These are phyloP conservation scores for Fimicolochytrium jonesii DNA, from an alignment of 192 early-diverging fungal species.

Conservation along the genomic window DNA sequence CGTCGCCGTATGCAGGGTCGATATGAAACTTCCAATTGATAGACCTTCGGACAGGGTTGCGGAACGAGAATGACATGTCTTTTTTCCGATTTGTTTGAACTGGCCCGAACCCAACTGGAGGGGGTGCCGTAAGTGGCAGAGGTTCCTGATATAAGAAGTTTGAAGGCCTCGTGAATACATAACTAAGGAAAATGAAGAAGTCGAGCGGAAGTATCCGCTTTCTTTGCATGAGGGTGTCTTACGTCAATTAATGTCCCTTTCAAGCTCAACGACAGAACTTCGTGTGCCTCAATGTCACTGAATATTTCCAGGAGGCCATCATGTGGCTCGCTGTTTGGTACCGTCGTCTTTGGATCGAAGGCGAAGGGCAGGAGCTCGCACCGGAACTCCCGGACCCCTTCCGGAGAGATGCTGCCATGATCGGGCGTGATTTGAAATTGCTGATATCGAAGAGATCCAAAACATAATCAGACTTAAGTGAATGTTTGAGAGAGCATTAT, in stretches of 20 bases:
- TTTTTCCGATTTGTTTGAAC: conserved; percentile 21
- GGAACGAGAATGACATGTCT: conserved; percentile 29
- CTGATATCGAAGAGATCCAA: not conserved
- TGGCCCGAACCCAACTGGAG: conserved; percentile 39
- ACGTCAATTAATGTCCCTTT: conserved; percentile 43
- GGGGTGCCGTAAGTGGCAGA: conserved; percentile 22
- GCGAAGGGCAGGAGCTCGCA: conserved; percentile 28
- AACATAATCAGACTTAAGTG: no score
- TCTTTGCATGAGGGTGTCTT: not conserved
- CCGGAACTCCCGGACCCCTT: conserved; percentile 27
- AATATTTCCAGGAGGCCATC: conserved; percentile 22
- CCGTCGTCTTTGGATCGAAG: conserved; percentile 8
- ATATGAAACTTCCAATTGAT: conserved; percentile 41
- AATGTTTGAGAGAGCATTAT: no score
- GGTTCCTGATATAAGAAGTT: conserved; percentile 28
- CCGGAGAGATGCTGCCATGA: conserved; percentile 16
- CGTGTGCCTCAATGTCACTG: conserved; percentile 20
- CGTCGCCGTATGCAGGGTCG: conserved; percentile 33
- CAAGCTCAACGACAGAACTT: conserved; percentile 11
- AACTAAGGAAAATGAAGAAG: not conserved
- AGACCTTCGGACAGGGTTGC: conserved; percentile 39
- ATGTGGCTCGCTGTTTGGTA: conserved; percentile 31
- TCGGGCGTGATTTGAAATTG: conserved; percentile 20
- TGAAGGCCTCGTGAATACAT: not conserved
- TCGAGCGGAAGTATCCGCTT: not conserved